Percentiles rank a stretch among this genome's conserved stretches.
Conservation (phyloP, 2,329 filamentous ascomycete genomes). For the Pseudogymnoascus sp. region DNA sequence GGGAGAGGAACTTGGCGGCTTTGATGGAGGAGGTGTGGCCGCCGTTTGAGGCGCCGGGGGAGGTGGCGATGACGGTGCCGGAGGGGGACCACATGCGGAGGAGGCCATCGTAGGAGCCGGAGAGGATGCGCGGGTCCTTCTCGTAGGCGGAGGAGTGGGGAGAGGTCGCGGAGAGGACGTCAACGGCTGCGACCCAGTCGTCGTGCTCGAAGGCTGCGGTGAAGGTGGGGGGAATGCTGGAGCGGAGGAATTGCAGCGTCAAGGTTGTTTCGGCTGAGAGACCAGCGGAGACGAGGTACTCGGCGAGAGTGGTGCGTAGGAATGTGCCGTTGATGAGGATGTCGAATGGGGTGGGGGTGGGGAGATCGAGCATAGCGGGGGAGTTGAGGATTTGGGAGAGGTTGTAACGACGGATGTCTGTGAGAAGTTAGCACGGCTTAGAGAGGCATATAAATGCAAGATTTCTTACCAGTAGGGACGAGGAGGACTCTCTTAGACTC, state of each 20-base stretch:
- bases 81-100: conserved; percentile 85
- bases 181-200: conserved; percentile 88
- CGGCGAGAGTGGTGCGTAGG: conserved; percentile 79
- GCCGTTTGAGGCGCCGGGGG: conserved; percentile 55
- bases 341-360: conserved; percentile 70
- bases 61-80: conserved; percentile 75
- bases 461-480: conserved; percentile 48
- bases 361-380: conserved; percentile 60
- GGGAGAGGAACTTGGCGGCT: conserved; percentile 73
- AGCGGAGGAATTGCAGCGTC: conserved; percentile 86
- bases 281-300: conserved; percentile 79
- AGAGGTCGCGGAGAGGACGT: conserved; percentile 66
- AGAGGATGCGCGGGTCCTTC: conserved; percentile 60
- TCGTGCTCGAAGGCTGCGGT: conserved; percentile 93
- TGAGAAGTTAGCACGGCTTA: conserved; percentile 9
- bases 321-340: conserved; percentile 94
- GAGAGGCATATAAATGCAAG: neutral
- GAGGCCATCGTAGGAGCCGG: conserved; percentile 86
- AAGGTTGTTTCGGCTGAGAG: conserved; percentile 83
- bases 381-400: conserved; percentile 65
- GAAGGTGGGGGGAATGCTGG: conserved; percentile 79
- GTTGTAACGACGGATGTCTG: conserved; percentile 63
- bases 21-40: conserved; percentile 74
- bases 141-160: conserved; percentile 44
- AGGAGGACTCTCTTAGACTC: conserved; percentile 55